Conservation (phyloP, 2,329 filamentous ascomycete species). For the Fusarium algeriense region DNA sequence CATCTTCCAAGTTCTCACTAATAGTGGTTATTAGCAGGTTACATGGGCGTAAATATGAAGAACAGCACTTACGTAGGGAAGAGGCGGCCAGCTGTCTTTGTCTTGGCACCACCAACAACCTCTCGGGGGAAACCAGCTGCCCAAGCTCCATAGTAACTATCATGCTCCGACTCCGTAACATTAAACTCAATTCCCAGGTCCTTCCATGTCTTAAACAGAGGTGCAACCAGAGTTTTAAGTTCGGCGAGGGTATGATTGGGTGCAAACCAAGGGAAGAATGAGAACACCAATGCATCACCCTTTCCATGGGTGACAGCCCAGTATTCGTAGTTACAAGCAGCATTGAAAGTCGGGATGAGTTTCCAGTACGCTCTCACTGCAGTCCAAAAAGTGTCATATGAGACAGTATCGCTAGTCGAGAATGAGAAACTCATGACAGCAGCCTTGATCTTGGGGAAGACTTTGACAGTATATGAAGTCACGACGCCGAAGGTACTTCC, state of each 20-base stretch:
- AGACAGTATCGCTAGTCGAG: slow-evolving; percentile 22
- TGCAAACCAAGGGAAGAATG: slow-evolving; percentile 38
- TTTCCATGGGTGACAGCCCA: slow-evolving; percentile 31
- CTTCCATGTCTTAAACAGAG: slow-evolving; percentile 25
- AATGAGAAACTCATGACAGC: slow-evolving; percentile 37
- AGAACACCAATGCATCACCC: slow-evolving; percentile 22
- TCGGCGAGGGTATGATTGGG: slow-evolving; percentile 28
- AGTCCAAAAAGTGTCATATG: slow-evolving; percentile 30
- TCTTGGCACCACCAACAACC: background rate
- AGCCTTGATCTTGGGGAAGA: slow-evolving; percentile 49
- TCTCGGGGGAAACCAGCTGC: slow-evolving; percentile 30
- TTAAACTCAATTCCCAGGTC: slow-evolving; percentile 16
- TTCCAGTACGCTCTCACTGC: slow-evolving; percentile 29
- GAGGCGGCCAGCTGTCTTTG: slow-evolving; percentile 29
- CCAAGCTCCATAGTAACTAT: slow-evolving; percentile 33
- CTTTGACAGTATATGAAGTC: slow-evolving; percentile 54
- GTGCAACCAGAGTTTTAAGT: slow-evolving; percentile 11
- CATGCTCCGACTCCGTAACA: slow-evolving; percentile 19
- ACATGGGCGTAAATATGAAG: too few species aligned
- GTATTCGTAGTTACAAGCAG: slow-evolving; percentile 35
- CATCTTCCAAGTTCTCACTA: slow-evolving; percentile 29
- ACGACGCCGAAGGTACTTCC: slow-evolving; percentile 52
- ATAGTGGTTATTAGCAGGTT: rapidly evolving
- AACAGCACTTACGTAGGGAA: slow-evolving; percentile 14
- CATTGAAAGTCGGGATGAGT: slow-evolving; percentile 33